These are phyloP conservation scores for Babesia sp. DNA, from an alignment of 169 alveolate genomes.

Conservation along the genomic window DNA sequence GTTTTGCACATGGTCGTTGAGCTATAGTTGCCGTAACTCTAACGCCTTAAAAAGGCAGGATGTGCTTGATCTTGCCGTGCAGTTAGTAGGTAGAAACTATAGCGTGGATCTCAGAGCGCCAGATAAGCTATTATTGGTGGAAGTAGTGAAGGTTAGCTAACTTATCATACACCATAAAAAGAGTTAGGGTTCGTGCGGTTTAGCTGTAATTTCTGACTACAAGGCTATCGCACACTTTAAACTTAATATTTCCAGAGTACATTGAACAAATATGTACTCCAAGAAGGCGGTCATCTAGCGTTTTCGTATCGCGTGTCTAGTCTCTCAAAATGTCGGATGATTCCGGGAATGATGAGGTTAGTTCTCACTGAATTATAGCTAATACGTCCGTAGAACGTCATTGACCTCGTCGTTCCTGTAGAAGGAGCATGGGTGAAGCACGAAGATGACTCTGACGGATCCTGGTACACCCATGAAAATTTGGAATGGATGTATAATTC, in stretches of 20 bases:
- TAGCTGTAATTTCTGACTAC: slow-evolving; percentile 53
- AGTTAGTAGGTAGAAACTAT: slow-evolving; percentile 69
- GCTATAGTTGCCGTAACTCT: slow-evolving; percentile 67
- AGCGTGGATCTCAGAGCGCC: slow-evolving; percentile 68
- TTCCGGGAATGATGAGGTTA: slow-evolving; percentile 21
- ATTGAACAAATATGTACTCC: background rate
- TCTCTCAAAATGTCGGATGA: slow-evolving; percentile 17
- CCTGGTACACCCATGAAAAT: slow-evolving; percentile 71
- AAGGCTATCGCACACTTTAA: slow-evolving; percentile 55
- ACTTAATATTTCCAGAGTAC: slow-evolving; percentile 49
- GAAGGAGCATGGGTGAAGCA: slow-evolving; percentile 37
- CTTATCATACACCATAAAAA: slow-evolving; percentile 17
- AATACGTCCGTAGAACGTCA: background rate
- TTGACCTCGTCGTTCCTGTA: slow-evolving; percentile 20
- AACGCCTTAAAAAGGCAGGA: slow-evolving; percentile 60
- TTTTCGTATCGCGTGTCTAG: background rate
- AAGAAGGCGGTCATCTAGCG: background rate
- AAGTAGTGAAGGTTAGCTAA: slow-evolving; percentile 72
- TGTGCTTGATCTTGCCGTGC: slow-evolving; percentile 64
- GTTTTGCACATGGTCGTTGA: slow-evolving; percentile 67
- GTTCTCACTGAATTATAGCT: background rate
- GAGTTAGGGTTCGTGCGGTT: slow-evolving; percentile 57
- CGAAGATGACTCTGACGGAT: slow-evolving; percentile 49
- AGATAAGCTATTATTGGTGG: slow-evolving; percentile 68
- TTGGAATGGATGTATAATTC: slow-evolving; percentile 72